Percentiles rank a stretch among this genome's conserved stretches.
Conservation (phyloP, 192 early-diverging fungal species). For the Phycomyces nitens region DNA sequence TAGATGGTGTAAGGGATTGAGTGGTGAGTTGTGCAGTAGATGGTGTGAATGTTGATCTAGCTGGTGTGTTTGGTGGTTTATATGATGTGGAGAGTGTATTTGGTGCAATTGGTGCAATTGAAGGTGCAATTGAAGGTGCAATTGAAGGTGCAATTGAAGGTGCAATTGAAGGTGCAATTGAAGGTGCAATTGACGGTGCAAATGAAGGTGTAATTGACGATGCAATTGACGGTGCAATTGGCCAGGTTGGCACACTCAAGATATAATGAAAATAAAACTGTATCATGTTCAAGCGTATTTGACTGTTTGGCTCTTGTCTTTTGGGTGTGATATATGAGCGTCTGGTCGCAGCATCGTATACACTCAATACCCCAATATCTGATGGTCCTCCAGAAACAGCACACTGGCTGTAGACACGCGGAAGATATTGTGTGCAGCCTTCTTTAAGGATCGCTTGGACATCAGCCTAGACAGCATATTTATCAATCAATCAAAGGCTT, state of each 20-base stretch:
- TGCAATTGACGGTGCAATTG: not conserved
- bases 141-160: not conserved
- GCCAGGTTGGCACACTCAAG: not conserved
- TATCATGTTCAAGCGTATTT: not conserved
- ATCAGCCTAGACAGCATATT: not conserved
- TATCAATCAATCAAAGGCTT: not conserved
- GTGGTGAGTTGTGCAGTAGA: too few relatives aligned
- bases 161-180: not conserved
- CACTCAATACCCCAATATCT: not conserved
- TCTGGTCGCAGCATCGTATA: not conserved
- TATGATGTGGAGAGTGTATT: not conserved
- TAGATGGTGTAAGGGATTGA: too few relatives aligned
- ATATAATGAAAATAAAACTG: not conserved
- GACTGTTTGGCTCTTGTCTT: not conserved
- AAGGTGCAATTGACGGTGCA: not conserved
- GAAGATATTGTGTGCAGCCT: not conserved
- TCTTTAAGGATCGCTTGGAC: not conserved
- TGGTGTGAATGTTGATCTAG: not conserved
- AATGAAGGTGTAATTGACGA: not conserved
- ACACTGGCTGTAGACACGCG: not conserved
- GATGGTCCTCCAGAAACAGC: not conserved
- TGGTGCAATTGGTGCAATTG: not conserved
- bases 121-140: not conserved
- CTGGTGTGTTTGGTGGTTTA: not conserved
- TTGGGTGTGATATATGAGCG: not conserved